Evolutionary conservation across 495 filamentous ascomycete species (phyloP), one percentile per base, ranked within the genome.

Genomic region (Aeminium ludgeri): DNA sequence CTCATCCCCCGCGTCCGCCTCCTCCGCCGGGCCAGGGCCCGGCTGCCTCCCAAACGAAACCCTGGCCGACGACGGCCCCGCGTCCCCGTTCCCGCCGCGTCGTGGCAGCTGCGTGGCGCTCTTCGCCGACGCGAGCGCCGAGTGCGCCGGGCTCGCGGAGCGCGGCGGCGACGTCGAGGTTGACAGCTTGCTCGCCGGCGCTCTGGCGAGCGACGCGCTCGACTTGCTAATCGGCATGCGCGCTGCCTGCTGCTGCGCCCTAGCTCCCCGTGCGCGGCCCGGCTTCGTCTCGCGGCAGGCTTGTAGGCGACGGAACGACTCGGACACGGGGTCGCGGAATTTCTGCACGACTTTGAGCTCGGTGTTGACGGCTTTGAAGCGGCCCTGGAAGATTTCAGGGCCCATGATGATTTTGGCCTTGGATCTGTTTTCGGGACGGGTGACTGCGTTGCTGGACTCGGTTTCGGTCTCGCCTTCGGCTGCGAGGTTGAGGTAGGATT

Each of bases 311-410:
- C n/a, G 34, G 12, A 51, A 16, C 1, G 39, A 34, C 20, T 51
- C 48, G 20, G 28, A 30, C 18, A 43, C 36, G 11, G 48, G 48
- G 19, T 47, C 44, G 30, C 48, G 48, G 28, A 35, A 51, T 8
- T 40, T 36, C 27, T 47, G 40, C 3, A 51, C 48, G 13, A 51
- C 44, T 23, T 44, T 46, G 15, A 51, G 35, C 38, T 51, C 48
- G 17, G 33, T 47, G 25, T 47, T 41, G 12, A 51, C 36, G 28
- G 44, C 48, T 30, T 44, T 46, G 48, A 51, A 51, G 10, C 48
- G 18, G 20, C 48, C 48, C 28, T 51, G 44, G 48, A 51, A 51
- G 28, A 51, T 42, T 30, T 51, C 48, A 15, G 48, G 48, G 1
- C 44, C 43, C 13, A 51, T 8, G 15, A 20, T 15, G 11, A 43